Percentiles rank a stretch among this genome's conserved stretches.
These are phyloP conservation scores for Calycina marina DNA, from an alignment of 2,329 filamentous ascomycete species.

Conservation along the genomic window DNA sequence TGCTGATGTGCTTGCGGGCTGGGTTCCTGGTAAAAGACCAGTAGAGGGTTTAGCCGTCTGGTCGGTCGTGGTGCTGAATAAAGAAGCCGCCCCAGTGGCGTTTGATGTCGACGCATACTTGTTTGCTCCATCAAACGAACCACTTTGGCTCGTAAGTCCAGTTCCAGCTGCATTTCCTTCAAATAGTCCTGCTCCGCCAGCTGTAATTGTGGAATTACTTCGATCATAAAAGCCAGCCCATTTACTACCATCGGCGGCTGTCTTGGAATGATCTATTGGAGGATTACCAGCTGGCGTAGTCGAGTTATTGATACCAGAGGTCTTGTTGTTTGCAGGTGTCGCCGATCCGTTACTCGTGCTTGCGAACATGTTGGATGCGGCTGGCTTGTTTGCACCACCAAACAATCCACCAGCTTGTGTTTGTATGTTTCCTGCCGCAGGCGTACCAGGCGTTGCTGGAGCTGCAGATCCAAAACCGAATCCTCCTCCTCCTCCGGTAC, in stretches of 20 bases:
- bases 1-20: no score
- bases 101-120: neutral
- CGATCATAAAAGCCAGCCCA: neutral
- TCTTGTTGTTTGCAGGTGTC: constrained; percentile 1
- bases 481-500: constrained; percentile 2
- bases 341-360: no score
- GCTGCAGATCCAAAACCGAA: neutral
- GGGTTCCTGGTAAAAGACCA: no score
- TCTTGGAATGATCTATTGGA: constrained; percentile 10
- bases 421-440: no score
- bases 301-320: constrained; percentile 4
- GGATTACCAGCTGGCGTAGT: constrained; percentile 21
- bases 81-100: neutral
- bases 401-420: constrained; percentile 4
- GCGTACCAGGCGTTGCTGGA: neutral
- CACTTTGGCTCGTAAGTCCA: neutral
- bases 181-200: no score
- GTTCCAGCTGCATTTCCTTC: no score
- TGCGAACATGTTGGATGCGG: constrained; percentile 3
- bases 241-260: neutral
- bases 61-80: neutral
- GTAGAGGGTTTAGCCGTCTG: neutral
- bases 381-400: constrained; percentile 1
- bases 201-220: no score
- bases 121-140: constrained; percentile 9